Evolutionary conservation across 2,329 filamentous ascomycete genomes (phyloP).

Genomic region (Colletotrichum abscissum): DNA sequence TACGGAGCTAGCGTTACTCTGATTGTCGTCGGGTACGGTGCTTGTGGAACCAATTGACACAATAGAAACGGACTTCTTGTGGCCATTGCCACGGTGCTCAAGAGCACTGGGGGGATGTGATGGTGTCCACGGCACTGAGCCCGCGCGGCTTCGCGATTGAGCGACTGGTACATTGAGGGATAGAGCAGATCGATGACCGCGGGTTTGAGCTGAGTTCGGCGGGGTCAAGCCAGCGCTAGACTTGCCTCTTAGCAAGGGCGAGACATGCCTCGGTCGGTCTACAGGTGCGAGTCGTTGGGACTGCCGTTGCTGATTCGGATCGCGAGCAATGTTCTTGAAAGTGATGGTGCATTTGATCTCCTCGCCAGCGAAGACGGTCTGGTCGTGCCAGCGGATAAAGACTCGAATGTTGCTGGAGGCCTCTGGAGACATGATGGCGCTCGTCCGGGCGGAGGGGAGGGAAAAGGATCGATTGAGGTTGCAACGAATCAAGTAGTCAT

Average conservation of each 20-base stretch:
- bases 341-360: conserved; percentile 95
- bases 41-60: conserved; percentile 76
- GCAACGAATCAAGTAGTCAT: conserved; percentile 27
- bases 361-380: conserved; percentile 96
- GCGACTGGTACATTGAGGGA: conserved; percentile 69
- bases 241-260: conserved; percentile 58
- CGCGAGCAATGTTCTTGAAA: conserved; percentile 84
- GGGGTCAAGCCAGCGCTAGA: conserved; percentile 57
- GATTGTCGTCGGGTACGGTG: conserved; percentile 56
- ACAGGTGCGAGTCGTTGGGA: conserved; percentile 37
- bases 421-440: conserved; percentile 60
- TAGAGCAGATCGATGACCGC: conserved; percentile 75
- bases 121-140: conserved; percentile 59
- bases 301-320: conserved; percentile 46
- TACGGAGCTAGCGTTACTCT: conserved; percentile 53
- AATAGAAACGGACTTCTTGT: conserved; percentile 84
- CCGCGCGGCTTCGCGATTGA: conserved; percentile 56
- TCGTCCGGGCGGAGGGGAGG: conserved; percentile 31
- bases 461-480: background rate
- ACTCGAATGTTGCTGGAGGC: conserved; percentile 82
- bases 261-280: conserved; percentile 43
- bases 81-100: conserved; percentile 62
- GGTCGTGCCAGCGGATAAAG: conserved; percentile 93
- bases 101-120: conserved; percentile 42
- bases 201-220: conserved; percentile 51